Base-by-base conservation (phyloP, 305 asterid species). In the Salvia sclarea region DNA sequence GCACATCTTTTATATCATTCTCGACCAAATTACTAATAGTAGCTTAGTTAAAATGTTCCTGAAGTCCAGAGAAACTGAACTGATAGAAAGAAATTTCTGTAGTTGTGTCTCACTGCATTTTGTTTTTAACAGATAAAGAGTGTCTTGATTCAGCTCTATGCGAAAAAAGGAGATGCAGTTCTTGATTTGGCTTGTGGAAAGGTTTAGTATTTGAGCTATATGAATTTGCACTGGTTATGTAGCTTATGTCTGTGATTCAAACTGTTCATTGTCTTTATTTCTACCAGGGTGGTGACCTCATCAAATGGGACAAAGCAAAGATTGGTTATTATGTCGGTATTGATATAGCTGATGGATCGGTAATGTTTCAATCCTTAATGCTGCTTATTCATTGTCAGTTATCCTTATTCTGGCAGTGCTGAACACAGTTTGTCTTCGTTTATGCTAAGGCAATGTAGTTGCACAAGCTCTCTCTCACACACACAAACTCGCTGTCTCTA, bases 171-270 rank as follows among this genome's bases (percentile, higher is more conserved):
- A 54, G 97, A 91, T 48, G 89, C 85, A 2, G 96, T 89, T 81
- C 96, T 94, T 79, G 97, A 94, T 89, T 85, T 94, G 76, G 97
- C 97, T 55, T 94, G 97, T 70, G 98, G 97, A 61, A 94, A 94
- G 97, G 97, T 93, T n/a, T n/a, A 78, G 68, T 65, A 22, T 35
- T 52, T 2, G 50, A 73, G 77, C 57, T 47, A 69, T 17, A 33
- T 57, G 18, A 52, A 45, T 58, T 45, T 37, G 48, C 20, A 48
- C 37, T 38, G 8, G 44, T 61, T 33, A 38, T 30, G 14, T 13
- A 55, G 38, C 48, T 48, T 52, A 18, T 61, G 30, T 60, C 38
- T 35, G 60, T 8, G 18, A 9, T 64, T 67, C 57, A 45, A 12
- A 11, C 31, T 47, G 69, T 54, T 40, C 14, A 8, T 62, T 62